Percentiles rank a stretch among this genome's conserved stretches.
phyloP scores from a whole-genome alignment of 2,329 filamentous ascomycete species.

The Huntiella omanensis region DNA sequence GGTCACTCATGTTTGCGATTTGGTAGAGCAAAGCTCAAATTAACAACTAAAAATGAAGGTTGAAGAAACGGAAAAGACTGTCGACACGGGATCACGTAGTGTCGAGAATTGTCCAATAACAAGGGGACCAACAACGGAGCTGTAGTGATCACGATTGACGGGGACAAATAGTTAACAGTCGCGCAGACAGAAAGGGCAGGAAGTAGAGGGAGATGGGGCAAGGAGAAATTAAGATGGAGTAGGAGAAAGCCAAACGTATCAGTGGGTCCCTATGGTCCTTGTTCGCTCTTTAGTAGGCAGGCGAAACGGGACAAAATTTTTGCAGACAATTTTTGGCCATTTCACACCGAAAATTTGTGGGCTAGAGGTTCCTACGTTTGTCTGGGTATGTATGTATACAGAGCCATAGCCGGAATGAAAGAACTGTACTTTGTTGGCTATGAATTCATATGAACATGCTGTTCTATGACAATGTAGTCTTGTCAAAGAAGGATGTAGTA shows the following conservation, averaged over 20 bases:
- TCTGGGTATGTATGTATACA: too few relatives aligned
- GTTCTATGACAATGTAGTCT: too few relatives aligned
- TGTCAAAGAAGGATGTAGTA: too few relatives aligned
- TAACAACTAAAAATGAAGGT: constrained; percentile 9
- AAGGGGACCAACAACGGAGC: neutral
- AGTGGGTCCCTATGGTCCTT: neutral
- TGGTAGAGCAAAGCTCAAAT: constrained; percentile 11
- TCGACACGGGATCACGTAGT: constrained; percentile 6
- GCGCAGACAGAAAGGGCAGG: constrained; percentile 11
- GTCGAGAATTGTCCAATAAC: constrained; percentile 4
- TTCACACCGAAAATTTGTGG: too few relatives aligned
- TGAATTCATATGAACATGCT: too few relatives aligned
- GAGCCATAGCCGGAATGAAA: too few relatives aligned
- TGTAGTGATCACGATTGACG: neutral
- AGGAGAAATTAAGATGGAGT: constrained; percentile 2
- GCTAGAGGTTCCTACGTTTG: too few relatives aligned
- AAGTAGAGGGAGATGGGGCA: constrained; percentile 10
- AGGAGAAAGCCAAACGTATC: constrained; percentile 14
- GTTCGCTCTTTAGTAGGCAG: too few relatives aligned
- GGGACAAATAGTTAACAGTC: constrained; percentile 12
- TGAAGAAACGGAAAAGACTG: constrained; percentile 13
- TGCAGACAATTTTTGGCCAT: too few relatives aligned
- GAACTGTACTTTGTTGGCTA: too few relatives aligned
- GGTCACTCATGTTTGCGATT: constrained; percentile 58
- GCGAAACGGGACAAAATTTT: too few relatives aligned